Evolutionary conservation across 768 basidiomycete genomes (phyloP).

Genomic region (Porphyrellus cyaneotinctus): DNA sequence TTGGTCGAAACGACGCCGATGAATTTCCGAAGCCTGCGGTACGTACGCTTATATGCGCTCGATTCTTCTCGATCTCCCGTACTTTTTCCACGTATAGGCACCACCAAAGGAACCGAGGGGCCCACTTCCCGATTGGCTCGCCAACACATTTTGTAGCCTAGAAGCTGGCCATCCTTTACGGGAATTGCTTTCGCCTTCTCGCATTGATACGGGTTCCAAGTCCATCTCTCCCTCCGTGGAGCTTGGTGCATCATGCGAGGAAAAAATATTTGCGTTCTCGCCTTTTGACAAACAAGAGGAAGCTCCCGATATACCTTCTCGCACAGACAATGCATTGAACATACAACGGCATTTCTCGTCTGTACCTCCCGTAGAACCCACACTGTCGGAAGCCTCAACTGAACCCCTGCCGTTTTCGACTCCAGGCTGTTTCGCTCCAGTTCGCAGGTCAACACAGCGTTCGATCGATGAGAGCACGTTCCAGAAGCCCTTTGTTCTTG

Average conservation of each 20-base stretch:
- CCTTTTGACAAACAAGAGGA: slow-evolving; percentile 19
- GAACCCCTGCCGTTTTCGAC: slow-evolving; percentile 23
- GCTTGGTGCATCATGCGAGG: slow-evolving; percentile 10
- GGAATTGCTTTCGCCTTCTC: slow-evolving; percentile 26
- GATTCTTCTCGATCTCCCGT: slow-evolving; percentile 9
- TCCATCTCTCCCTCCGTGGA: neutral
- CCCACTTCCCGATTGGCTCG: slow-evolving; percentile 55
- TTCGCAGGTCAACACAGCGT: neutral
- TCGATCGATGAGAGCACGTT: neutral
- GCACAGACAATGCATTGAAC: neutral
- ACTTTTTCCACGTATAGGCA: slow-evolving; percentile 14
- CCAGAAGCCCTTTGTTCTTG: slow-evolving; percentile 2
- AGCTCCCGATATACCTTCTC: neutral
- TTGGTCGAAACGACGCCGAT: slow-evolving; percentile 6
- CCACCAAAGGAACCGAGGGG: slow-evolving; percentile 21
- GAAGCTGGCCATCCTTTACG: slow-evolving; percentile 34
- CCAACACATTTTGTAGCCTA: slow-evolving; percentile 47
- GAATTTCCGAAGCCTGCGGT: slow-evolving; percentile 16
- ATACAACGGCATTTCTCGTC: neutral
- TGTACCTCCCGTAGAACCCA: neutral
- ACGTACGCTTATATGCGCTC: slow-evolving; percentile 33
- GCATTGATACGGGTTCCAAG: slow-evolving; percentile 2
- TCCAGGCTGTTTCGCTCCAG: slow-evolving; percentile 19
- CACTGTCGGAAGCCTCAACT: neutral
- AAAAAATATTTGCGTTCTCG: slow-evolving; percentile 27